Percentiles rank a stretch among this genome's conserved stretches.
phyloP scores from a whole-genome alignment of 306 rosid species.

The Abrus precatorius region DNA sequence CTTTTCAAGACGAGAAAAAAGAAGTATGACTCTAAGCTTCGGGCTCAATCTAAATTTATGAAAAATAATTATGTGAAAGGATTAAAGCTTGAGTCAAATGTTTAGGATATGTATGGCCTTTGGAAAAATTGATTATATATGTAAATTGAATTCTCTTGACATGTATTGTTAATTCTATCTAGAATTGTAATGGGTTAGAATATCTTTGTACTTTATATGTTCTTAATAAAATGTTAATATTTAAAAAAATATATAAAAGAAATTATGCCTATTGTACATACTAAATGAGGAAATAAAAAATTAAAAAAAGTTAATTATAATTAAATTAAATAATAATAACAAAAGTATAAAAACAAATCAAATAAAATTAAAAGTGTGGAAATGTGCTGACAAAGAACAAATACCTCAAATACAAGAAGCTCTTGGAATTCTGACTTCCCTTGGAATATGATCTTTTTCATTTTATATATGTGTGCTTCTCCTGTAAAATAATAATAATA shows the following conservation, averaged over 20 bases:
- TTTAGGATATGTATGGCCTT: too few species aligned
- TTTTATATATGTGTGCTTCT: constrained; percentile 51
- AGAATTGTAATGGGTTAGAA: too few species aligned
- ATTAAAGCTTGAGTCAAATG: too few species aligned
- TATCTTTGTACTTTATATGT: too few species aligned
- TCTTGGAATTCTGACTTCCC: constrained; percentile 56
- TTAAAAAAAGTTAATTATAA: not conserved
- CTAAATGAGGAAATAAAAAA: not conserved
- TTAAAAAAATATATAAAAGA: not conserved
- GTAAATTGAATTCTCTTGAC: too few species aligned
- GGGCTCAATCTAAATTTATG: too few species aligned
- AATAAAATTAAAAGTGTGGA: not conserved
- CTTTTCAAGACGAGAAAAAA: too few species aligned
- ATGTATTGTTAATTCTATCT: too few species aligned
- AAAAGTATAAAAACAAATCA: not conserved
- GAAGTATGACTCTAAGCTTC: too few species aligned
- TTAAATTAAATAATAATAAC: not conserved
- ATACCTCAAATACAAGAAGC: constrained; percentile 58
- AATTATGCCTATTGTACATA: not conserved
- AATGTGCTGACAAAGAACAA: not conserved
- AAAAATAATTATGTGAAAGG: too few species aligned
- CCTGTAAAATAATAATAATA: constrained; percentile 29
- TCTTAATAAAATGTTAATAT: too few species aligned
- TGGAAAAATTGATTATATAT: too few species aligned
- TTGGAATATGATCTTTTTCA: constrained; percentile 53